Percentiles rank a stretch among this genome's conserved stretches.
These are phyloP conservation scores for Stagonosporopsis chrysanthemi DNA, from an alignment of 2,329 filamentous ascomycete genomes.

Conservation along the genomic window DNA sequence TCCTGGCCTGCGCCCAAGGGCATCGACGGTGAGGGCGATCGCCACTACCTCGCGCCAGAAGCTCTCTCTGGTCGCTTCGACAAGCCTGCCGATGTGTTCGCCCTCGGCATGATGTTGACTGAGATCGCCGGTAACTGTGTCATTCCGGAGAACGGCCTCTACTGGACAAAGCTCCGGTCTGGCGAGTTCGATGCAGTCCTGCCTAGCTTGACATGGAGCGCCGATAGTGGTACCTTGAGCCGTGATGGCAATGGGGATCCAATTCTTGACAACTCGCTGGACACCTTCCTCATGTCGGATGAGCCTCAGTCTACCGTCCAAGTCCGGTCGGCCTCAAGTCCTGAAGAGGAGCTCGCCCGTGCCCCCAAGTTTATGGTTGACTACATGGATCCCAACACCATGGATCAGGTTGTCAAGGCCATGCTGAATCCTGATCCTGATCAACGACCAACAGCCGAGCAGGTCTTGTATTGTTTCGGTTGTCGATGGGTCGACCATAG, in stretches of 20 bases:
- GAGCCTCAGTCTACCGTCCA: conserved; percentile 51
- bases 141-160: conserved; percentile 88
- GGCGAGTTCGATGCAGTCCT: conserved; percentile 85
- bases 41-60: conserved; percentile 95
- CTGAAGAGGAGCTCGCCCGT: conserved; percentile 64
- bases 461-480: conserved; percentile 76
- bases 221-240: conserved; percentile 68
- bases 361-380: conserved; percentile 93
- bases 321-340: conserved; percentile 34
- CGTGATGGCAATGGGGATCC: conserved; percentile 70
- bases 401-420: conserved; percentile 84
- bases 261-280: conserved; percentile 34
- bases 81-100: conserved; percentile 92
- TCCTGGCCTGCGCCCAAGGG: conserved; percentile 76
- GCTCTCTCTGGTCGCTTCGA: conserved; percentile 86
- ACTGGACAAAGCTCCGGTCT: conserved; percentile 87
- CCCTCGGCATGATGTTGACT: conserved; percentile 90
- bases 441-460: conserved; percentile 75
- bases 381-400: conserved; percentile 71
- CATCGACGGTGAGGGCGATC: conserved; percentile 91
- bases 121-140: conserved; percentile 95
- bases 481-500: conserved; percentile 81
- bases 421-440: conserved; percentile 83
- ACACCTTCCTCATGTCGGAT: conserved; percentile 43
- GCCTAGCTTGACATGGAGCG: conserved; percentile 83